phyloP scores from a whole-genome alignment of 169 alveolate genomes.

The Cystoisospora suis region DNA sequence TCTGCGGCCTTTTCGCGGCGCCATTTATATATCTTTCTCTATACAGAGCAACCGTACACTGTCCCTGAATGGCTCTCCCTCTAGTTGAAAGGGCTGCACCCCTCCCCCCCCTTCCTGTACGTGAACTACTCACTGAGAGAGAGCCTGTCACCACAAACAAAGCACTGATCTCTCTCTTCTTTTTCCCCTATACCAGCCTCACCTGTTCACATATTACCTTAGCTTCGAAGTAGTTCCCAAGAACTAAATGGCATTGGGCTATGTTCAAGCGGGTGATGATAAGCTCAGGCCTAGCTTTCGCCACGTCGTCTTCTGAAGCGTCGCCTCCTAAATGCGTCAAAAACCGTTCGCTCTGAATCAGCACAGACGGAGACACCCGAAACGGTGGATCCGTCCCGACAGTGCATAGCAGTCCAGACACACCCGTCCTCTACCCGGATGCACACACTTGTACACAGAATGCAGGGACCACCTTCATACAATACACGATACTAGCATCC shows the following conservation, averaged over 20 bases:
- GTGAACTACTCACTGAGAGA: neutral
- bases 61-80: neutral
- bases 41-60: neutral
- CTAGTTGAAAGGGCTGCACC: neutral
- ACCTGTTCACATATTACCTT: neutral
- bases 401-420: neutral
- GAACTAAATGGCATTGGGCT: neutral
- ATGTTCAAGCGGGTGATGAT: neutral
- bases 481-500: too few relatives aligned
- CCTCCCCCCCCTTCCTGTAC: neutral
- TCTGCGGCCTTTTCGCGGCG: neutral
- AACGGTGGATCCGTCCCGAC: neutral
- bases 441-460: neutral
- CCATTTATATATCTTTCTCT: neutral
- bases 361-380: neutral
- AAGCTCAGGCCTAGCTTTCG: neutral
- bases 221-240: neutral
- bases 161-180: neutral
- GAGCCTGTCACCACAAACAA: neutral
- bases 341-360: neutral
- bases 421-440: neutral
- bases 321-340: neutral
- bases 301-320: neutral
- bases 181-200: neutral
- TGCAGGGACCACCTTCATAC: too few relatives aligned